Base-by-base conservation (phyloP, 2,329 filamentous ascomycete species). In the Magnaporthiopsis rhizophila region DNA sequence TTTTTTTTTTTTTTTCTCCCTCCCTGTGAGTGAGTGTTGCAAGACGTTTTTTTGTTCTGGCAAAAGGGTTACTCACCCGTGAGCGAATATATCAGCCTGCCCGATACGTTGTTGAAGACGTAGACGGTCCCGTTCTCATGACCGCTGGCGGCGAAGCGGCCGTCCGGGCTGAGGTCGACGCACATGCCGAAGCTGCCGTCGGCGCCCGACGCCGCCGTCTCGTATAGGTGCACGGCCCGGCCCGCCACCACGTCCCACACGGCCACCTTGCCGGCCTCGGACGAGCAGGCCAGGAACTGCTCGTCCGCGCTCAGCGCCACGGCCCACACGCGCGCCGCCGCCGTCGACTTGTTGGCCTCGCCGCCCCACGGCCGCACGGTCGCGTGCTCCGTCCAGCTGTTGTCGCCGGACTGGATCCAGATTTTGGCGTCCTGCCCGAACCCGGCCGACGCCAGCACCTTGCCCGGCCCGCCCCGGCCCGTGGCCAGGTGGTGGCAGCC, bases 71-170 rank as follows among this genome's bases (percentile, higher is more conserved):
- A 71, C 81, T 66, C 78, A 90, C 90, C 89, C 64, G 91, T 88
- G 30, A 99, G 80, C 9, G 92, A 95, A 76, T 97, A 94, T 15
- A 91, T 81, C 70, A 99, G 86, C 64, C 91, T 86, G 3, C 91
- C 91, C 0, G 90, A 92, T 69, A 92, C 89, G 71, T 97, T 98
- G 79, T 92, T 93, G 82, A 98, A 99, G 67, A 99, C 87, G 77
- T 97, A 97, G 67, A 98, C 85, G 15, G 87, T 88, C 21, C 95
- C 95, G 71, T 90, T 97, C 74, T 97, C 90, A 76, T 99, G 94
- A 0, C 95, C 95, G 63, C 90, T 96, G 4, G 93, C 94, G 36
- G 93, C 96, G 75, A 92, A 89, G 67, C 86, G 88, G 63, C 93
- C 94, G 74, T 99, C 90, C 26, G 79, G 76, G 69, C 85, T 88